Evolutionary conservation across 495 filamentous ascomycete species (phyloP).

Genomic region (Sporormia fimetaria): DNA sequence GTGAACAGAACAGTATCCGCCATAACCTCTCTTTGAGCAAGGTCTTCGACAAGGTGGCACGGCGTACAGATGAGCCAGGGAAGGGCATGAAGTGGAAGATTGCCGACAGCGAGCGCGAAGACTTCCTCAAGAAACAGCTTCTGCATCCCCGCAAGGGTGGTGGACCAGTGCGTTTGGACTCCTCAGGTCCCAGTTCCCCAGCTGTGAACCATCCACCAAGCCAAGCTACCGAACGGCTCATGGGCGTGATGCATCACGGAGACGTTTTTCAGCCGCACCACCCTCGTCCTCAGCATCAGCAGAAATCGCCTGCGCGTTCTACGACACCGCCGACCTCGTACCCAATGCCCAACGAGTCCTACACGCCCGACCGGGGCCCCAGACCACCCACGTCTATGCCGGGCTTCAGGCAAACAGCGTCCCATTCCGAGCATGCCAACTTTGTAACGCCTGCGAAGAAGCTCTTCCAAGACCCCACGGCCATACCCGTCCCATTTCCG

Average conservation of each 20-base stretch:
- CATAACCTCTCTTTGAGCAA: conserved; percentile 94
- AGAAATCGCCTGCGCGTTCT: conserved; percentile 34
- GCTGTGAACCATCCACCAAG: conserved; percentile 11
- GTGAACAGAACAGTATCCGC: conserved; percentile 74
- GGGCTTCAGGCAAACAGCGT: conserved; percentile 37
- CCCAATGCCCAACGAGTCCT: conserved; percentile 39
- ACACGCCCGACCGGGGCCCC: conserved; percentile 46
- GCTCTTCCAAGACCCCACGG: conserved; percentile 12
- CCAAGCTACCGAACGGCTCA: conserved; percentile 21
- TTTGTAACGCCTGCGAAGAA: conserved; percentile 24
- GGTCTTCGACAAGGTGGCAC: conserved; percentile 80
- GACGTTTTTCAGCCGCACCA: conserved; percentile 11
- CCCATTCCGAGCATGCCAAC: conserved; percentile 26
- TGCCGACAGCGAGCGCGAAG: conserved; percentile 64
- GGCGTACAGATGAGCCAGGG: conserved; percentile 85
- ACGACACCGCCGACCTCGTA: conserved; percentile 37
- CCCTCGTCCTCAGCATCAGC: conserved; percentile 29
- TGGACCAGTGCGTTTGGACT: conserved; percentile 14
- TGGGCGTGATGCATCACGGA: conserved; percentile 12
- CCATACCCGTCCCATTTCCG: background rate
- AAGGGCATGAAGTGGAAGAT: conserved; percentile 99
- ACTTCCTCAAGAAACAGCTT: conserved; percentile 51
- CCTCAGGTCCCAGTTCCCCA: conserved; percentile 25
- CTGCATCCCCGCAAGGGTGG: conserved; percentile 25
- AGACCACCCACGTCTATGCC: conserved; percentile 35